These are phyloP conservation scores for Paramyrothecium roridum DNA, from an alignment of 2,329 filamentous ascomycete species.

Conservation along the genomic window DNA sequence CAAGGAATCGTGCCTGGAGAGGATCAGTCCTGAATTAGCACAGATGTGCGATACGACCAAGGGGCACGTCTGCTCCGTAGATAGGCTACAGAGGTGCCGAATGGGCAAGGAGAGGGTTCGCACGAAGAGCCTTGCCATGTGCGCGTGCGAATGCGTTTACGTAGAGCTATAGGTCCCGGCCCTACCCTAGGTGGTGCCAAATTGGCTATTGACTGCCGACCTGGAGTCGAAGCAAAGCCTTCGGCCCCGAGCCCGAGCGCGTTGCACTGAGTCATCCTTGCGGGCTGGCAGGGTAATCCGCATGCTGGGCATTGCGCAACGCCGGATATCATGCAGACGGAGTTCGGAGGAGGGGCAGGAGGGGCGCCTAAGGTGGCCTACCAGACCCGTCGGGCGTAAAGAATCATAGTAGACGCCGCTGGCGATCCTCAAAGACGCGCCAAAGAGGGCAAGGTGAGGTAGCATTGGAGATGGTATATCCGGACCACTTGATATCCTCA, in stretches of 20 bases:
- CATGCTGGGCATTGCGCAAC: background rate
- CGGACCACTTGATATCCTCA: background rate
- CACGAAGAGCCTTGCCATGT: background rate
- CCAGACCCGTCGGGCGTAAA: background rate
- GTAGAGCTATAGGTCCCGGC: too few species aligned
- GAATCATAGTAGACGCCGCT: background rate
- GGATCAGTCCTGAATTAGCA: too few species aligned
- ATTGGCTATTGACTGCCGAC: background rate
- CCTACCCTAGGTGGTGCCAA: too few species aligned
- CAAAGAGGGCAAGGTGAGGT: background rate
- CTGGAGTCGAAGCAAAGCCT: background rate
- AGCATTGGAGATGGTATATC: background rate
- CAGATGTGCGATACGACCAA: too few species aligned
- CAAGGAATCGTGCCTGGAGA: too few species aligned
- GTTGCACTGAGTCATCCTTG: background rate
- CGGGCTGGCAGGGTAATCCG: background rate
- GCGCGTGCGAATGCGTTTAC: background rate
- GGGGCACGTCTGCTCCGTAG: too few species aligned
- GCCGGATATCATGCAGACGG: background rate
- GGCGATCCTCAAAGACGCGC: background rate
- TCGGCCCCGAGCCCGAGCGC: background rate
- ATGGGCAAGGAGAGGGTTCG: too few species aligned
- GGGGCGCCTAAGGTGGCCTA: background rate
- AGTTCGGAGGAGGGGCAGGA: background rate
- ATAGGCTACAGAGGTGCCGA: too few species aligned